Evolutionary conservation across 371 early-diverging fungal genomes (phyloP), one percentile per base, ranked within the genome.

Genomic region (Blyttiomyces sp.): DNA sequence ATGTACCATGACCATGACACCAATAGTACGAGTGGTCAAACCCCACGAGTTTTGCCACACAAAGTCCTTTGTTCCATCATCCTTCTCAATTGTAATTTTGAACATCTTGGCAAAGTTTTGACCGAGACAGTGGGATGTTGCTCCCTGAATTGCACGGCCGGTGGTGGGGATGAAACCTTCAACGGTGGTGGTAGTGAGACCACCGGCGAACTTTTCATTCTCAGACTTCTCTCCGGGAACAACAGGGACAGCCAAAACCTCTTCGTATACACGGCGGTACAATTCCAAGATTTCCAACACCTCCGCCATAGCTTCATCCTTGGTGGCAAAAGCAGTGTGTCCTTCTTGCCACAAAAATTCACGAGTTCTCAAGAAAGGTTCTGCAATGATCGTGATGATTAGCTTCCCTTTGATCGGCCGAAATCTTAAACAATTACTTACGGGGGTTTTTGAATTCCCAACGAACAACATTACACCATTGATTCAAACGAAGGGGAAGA

Each of bases 261-360:
- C 96, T 70, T 89, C 94, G 79, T 99, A 99, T 34, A 99, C 90
- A 36, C 89, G 86, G 54, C 90, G 90, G 77, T 99, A 99, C 51
- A 96, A 81, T 31, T 97, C 95, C 61, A 99, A 77, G 59, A 99
- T 95, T 57, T 93, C 80, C 48, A 74, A 79, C 21, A 96, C 98
- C 80, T 99, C 99, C 30, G 71, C 61, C 72, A 90, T 95, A 44
- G 99, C 96, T 53, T 89, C 94, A 39, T 88, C 87, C 79, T 92
- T 85, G 43, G 88, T 93, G 59, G 95, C 84, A 71, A 94, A 93
- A 16, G 98, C 99, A 34, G 98, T 97, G 83, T 99, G 99, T 49
- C 99, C 99, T 80, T 99, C 99, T 77, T 99, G 99, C 99, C 99
- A 99, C 66, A 99, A 82, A 84, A 99, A 99, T 83, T 99, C 99